Evolutionary conservation across 805 yeast species (phyloP).

Genomic region (Teunomyces funiuensis): DNA sequence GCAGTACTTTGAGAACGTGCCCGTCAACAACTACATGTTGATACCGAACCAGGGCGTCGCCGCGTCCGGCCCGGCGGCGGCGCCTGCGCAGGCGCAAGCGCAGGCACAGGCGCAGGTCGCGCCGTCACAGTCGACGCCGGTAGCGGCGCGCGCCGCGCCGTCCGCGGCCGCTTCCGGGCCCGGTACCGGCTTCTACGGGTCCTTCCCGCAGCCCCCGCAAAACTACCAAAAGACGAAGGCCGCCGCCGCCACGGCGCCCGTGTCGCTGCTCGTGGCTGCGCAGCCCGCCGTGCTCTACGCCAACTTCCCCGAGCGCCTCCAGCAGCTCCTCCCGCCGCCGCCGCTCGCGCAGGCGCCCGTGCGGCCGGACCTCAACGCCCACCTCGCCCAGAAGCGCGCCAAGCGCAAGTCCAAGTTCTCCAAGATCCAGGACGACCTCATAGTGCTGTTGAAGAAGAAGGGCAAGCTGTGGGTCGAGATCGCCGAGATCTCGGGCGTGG

Average conservation of each 20-base stretch:
- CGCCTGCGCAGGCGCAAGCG: background rate
- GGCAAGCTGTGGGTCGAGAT: slow-evolving; percentile 76
- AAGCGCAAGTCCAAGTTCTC: slow-evolving; percentile 69
- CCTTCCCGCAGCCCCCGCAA: slow-evolving; percentile 1
- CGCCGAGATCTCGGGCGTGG: slow-evolving; percentile 63
- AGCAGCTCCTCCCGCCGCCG: slow-evolving; percentile 44
- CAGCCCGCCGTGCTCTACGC: slow-evolving; percentile 18
- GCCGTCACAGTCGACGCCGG: background rate
- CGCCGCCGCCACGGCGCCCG: background rate
- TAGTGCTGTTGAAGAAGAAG: slow-evolving; percentile 56
- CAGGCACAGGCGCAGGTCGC: background rate
- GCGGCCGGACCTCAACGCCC: slow-evolving; percentile 42
- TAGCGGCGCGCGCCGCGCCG: background rate
- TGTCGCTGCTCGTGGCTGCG: background rate
- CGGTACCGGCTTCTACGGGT: background rate
- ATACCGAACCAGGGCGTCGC: slow-evolving; percentile 15
- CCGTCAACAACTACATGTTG: slow-evolving; percentile 22
- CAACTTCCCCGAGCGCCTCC: slow-evolving; percentile 27
- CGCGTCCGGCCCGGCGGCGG: background rate
- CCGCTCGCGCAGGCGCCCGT: slow-evolving; percentile 46
- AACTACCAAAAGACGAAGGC: background rate
- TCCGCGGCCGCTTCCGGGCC: slow-evolving; percentile 1
- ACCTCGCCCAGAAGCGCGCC: slow-evolving; percentile 47
- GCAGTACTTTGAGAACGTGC: slow-evolving; percentile 14
- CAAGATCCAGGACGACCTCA: slow-evolving; percentile 64